phyloP scores from a whole-genome alignment of 1,284 basidiomycete genomes.

The Pyrrhoderma lamaoense region DNA sequence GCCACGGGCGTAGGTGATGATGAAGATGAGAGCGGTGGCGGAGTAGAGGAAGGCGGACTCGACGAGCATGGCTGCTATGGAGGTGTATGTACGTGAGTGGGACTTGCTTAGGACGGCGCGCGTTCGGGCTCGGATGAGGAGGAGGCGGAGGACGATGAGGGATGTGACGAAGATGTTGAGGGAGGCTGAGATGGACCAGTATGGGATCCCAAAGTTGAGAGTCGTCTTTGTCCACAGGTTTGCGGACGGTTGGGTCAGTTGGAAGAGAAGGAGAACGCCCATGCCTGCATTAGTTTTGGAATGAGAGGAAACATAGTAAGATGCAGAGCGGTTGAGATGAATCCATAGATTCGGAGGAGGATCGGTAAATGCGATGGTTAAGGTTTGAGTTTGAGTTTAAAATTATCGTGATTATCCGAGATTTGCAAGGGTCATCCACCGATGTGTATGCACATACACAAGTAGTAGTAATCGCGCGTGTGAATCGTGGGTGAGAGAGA shows the following conservation, averaged over 20 bases:
- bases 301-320: neutral
- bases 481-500: too few relatives aligned
- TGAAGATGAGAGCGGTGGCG: slow-evolving; percentile 25
- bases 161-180: slow-evolving; percentile 24
- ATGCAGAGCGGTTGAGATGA: neutral
- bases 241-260: slow-evolving; percentile 14
- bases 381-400: too few relatives aligned
- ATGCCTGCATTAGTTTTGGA: slow-evolving; percentile 5
- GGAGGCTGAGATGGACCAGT: slow-evolving; percentile 22
- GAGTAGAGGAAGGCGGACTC: slow-evolving; percentile 23
- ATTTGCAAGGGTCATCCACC: too few relatives aligned
- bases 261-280: slow-evolving; percentile 17
- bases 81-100: slow-evolving; percentile 21
- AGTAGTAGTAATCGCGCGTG: too few relatives aligned
- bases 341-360: too few relatives aligned
- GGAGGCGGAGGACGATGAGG: slow-evolving; percentile 20
- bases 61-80: slow-evolving; percentile 24
- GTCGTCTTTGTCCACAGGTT: slow-evolving; percentile 20
- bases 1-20: slow-evolving; percentile 25
- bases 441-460: too few relatives aligned
- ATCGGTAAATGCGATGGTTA: too few relatives aligned
- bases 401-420: too few relatives aligned
- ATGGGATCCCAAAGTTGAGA: slow-evolving; percentile 21
- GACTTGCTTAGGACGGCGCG: slow-evolving; percentile 11
- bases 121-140: slow-evolving; percentile 14